A percentile compares a stretch with the other conserved stretches of the same genome.
Evolutionary conservation across 2,329 filamentous ascomycete genomes (phyloP).

Genomic region (Tolypocladium capitatum): DNA sequence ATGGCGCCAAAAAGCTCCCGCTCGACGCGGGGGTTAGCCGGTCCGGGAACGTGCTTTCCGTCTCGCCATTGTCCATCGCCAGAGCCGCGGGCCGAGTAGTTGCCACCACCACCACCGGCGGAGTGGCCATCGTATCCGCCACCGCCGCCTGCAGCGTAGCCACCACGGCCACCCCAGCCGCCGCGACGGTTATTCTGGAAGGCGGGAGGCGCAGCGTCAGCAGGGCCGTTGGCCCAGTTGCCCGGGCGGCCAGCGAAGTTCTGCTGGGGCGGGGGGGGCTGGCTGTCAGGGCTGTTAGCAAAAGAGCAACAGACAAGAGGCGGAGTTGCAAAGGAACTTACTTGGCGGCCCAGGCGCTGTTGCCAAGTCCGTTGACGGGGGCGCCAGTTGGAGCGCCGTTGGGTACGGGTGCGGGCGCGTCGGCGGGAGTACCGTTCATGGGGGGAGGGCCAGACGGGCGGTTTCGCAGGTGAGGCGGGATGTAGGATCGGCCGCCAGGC

Average conservation of each 20-base stretch:
- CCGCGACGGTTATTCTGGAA: constrained; percentile 18
- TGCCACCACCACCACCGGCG: constrained; percentile 24
- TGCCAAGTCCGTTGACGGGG: constrained; percentile 21
- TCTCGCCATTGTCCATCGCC: constrained; percentile 95
- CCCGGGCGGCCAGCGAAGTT: constrained; percentile 21
- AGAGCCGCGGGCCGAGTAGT: constrained; percentile 57
- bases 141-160: constrained; percentile 21
- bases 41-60: constrained; percentile 88
- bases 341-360: constrained; percentile 39
- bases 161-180: constrained; percentile 21
- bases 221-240: constrained; percentile 18
- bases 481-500: constrained; percentile 51
- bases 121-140: constrained; percentile 19
- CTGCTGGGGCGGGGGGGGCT: background rate
- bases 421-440: constrained; percentile 4
- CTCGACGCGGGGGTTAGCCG: constrained; percentile 77
- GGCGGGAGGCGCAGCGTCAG: constrained; percentile 4
- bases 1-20: constrained; percentile 86
- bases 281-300: constrained; percentile 1
- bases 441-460: constrained; percentile 14
- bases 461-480: constrained; percentile 70
- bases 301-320: background rate
- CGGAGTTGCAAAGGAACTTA: constrained; percentile 17
- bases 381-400: constrained; percentile 10
- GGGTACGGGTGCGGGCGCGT: background rate